Evolutionary conservation across 1,284 basidiomycete species (phyloP).

Genomic region (Cryptococcus sp.): DNA sequence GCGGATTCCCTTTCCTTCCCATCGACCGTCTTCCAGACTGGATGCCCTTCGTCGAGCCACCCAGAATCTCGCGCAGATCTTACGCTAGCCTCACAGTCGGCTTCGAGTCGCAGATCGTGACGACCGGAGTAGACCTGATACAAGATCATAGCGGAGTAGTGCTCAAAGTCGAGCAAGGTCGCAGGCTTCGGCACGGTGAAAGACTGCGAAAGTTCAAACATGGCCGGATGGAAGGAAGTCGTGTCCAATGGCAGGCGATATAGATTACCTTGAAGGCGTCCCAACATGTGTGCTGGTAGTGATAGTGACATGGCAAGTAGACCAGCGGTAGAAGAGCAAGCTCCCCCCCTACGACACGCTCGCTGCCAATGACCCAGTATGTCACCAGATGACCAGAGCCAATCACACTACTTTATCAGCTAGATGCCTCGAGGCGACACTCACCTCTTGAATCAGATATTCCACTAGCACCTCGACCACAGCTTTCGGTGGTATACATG

Average conservation of each 20-base stretch:
- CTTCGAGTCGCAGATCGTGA: neutral
- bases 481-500: conserved; percentile 6
- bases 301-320: conserved; percentile 10
- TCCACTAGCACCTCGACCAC: conserved; percentile 16
- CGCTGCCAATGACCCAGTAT: conserved; percentile 6
- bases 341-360: conserved; percentile 1
- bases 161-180: neutral
- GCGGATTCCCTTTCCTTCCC: neutral
- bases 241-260: conserved; percentile 2
- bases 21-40: neutral
- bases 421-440: neutral
- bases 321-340: conserved; percentile 6
- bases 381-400: conserved; percentile 10
- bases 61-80: neutral
- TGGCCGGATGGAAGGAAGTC: neutral
- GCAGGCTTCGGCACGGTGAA: neutral
- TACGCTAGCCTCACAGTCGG: neutral
- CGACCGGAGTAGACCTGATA: neutral
- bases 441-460: conserved; percentile 14
- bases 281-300: conserved; percentile 8
- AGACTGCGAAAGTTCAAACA: neutral
- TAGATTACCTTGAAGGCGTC: neutral
- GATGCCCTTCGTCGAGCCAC: neutral
- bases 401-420: conserved; percentile 13
- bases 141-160: neutral